Evolutionary conservation across 2,329 filamentous ascomycete genomes (phyloP).

Genomic region (Ilyonectria robusta): DNA sequence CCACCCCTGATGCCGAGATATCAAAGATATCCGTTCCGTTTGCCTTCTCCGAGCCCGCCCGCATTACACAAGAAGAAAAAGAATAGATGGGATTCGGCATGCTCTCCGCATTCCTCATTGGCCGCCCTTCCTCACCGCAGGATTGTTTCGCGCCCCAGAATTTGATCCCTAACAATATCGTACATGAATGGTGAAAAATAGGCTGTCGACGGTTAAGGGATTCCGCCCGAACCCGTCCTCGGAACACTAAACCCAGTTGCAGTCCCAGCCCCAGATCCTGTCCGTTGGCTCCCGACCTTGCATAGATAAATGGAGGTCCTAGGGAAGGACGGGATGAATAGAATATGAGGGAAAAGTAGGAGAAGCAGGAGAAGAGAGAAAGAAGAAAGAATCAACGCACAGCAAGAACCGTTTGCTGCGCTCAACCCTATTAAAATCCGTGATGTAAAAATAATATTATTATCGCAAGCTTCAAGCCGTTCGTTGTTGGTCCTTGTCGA

Average conservation of each 20-base stretch:
- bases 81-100: conserved; percentile 12
- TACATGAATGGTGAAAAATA: conserved; percentile 40
- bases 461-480: conserved; percentile 44
- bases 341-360: conserved; percentile 24
- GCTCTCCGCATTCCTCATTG: conserved; percentile 9
- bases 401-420: conserved; percentile 30
- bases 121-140: conserved; percentile 21
- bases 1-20: conserved; percentile 19
- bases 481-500: conserved; percentile 36
- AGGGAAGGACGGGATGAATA: conserved; percentile 8
- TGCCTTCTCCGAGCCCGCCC: conserved; percentile 16
- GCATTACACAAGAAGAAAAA: conserved; percentile 30
- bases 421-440: conserved; percentile 43
- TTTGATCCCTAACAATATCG: conserved; percentile 34
- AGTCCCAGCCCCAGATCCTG: conserved; percentile 10
- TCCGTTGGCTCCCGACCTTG: conserved; percentile 7
- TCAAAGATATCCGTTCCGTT: conserved; percentile 22
- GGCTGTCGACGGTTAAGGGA: conserved; percentile 1
- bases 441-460: conserved; percentile 43
- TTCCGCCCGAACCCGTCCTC: conserved; percentile 29
- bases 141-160: conserved; percentile 16
- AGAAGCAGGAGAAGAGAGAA: conserved; percentile 35
- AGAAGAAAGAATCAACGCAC: conserved; percentile 34
- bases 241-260: conserved; percentile 22
- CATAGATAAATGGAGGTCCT: neutral